Base-by-base conservation (phyloP, 2,329 filamentous ascomycete species). In the Microcyclosporella mali region DNA sequence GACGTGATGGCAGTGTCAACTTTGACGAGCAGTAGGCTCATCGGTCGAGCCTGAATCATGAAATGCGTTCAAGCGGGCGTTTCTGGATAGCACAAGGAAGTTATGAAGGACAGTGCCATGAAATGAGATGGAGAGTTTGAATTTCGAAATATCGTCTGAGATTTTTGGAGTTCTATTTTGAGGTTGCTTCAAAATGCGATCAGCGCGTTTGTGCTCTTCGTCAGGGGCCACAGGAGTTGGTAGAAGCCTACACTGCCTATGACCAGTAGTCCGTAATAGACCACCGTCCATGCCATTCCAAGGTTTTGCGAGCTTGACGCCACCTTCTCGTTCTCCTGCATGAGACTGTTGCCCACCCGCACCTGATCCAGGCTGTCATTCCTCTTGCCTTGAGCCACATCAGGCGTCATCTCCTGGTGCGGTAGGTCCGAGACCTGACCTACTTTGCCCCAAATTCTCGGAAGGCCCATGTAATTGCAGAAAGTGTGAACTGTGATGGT, bases 381-480 rank as follows among this genome's bases (percentile, higher is more conserved):
- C 25, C 54, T 47, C 42, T 56, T 59, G n/a, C 53, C 54, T 34
- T 59, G 53, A 14, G 57, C 52, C 6, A 61, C 54, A 34, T 62
- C 55, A 7, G 57, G 57, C 7, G 57, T 58, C 19, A 56, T 42
- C n/a, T 52, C 44, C 16, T 38, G 43, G 3, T 36, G 31, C 17
- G 52, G 43, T 25, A 68, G 61, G 3, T 61, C 64, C 3, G 66
- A 77, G 55, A 82, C 62, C 18, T 66, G 61, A 8, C 70, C 77
- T 3, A 95, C 78, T 7, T 77, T 71, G 1, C 92, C 90, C 81
- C 85, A 94, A 45, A 97, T 68, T 6, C 88, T 77, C 16, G 92
- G 92, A 37, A 97, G 70, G 6, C 92, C 92, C 75, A 89, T 85
- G 70, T 78, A 85, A 62, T 98, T 98, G 70, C 92, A 98, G 61